Evolutionary conservation across 176 grass and related monocot genomes (phyloP), one percentile per base, ranked within the genome.

Genomic region (barley (Hordeum vulgare)): DNA sequence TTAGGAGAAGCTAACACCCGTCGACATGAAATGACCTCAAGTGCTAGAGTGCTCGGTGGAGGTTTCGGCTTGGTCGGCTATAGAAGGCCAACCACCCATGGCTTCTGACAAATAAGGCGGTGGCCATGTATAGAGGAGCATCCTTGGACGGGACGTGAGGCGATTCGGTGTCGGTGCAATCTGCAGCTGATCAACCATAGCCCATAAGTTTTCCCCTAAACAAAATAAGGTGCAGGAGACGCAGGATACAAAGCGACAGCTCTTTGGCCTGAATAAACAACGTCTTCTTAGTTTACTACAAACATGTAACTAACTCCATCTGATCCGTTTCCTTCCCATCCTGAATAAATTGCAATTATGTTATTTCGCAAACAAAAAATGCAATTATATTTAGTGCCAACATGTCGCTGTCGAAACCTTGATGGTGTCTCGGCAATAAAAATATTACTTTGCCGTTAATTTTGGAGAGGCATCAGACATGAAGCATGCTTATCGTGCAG

Each of bases 21-120:
- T 79, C 75, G 66, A 90, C 75, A 79, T 75, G 66, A 79, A 71
- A 83, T 79, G 18, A 75, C 37, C 74, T 79, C 36, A 75, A 83
- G 53, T 59, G 70, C 24, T 66, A 85, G 62, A 69, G 62, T 70
- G 31, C 23, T 57, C 8, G 23, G 57, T 78, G 17, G 42, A 72
- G 72, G 41, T 65, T 89, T 72, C 25, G 41, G 53, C 56, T 33
- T 72, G 34, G 37, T 29, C 11, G 66, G 66, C 64, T 66, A 58
- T 58, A 60, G 62, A 71, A 63, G 12, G 7, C n/a, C 11, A 42
- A 67, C 61, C 56, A 59, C 39, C 45, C 49, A 42, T 27, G 67
- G 7, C 61, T 75, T 66, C 39, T 87, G 54, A 83, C 68, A 80
- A 90, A 86, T 75, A 87, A 75, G 39, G 62, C 31, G 62, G 17